These are phyloP conservation scores for Solanum lycopersicoides DNA, from an alignment of 257 asterid species.

Conservation along the genomic window DNA sequence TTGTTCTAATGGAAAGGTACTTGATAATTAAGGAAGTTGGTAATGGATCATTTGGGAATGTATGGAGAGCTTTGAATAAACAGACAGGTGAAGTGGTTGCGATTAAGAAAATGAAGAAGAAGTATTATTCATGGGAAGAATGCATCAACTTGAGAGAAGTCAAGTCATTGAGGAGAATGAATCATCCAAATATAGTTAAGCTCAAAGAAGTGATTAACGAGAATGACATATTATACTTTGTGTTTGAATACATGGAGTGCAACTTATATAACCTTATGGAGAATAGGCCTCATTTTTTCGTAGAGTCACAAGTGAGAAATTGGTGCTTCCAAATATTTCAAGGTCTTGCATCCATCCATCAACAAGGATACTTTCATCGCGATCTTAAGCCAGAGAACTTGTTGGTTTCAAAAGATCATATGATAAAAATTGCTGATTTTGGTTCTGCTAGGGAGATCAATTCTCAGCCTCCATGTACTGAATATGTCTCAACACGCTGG, in stretches of 20 bases:
- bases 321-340: conserved; percentile 98
- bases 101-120: conserved; percentile 86
- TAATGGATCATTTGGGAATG: conserved; percentile 91
- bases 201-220: conserved; percentile 89
- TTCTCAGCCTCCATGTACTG: conserved; percentile 87
- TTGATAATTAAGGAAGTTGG: conserved; percentile 88
- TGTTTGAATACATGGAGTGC: conserved; percentile 87
- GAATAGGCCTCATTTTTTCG: conserved; percentile 49
- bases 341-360: conserved; percentile 88
- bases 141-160: conserved; percentile 97
- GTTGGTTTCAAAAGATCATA: conserved; percentile 73
- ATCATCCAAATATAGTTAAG: conserved; percentile 80
- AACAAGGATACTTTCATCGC: conserved; percentile 91
- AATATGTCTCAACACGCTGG: conserved; percentile 97
- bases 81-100: conserved; percentile 99
- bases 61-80: conserved; percentile 87
- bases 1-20: conserved; percentile 70
- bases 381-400: conserved; percentile 98
- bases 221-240: conserved; percentile 71
- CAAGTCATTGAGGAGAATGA: conserved; percentile 93
- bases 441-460: conserved; percentile 94
- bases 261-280: conserved; percentile 87
- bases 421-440: conserved; percentile 84
- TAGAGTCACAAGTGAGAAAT: conserved; percentile 68
- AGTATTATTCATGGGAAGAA: conserved; percentile 93